Base-by-base conservation (phyloP, 2,329 filamentous ascomycete species). In the Pseudogymnoascus sp. region DNA sequence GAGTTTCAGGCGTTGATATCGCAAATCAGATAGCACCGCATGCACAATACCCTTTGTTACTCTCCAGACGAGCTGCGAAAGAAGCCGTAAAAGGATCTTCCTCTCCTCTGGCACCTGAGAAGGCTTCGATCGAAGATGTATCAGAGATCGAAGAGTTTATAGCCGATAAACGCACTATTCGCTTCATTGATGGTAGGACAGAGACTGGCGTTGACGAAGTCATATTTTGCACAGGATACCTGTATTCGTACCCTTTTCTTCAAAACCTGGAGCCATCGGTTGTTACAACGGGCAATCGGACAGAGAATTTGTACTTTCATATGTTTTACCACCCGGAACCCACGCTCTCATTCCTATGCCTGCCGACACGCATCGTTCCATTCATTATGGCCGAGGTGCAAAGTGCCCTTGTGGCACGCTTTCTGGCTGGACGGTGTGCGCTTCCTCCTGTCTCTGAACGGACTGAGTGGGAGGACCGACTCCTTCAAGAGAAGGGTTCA, bases 151-250 rank as follows among this genome's bases (percentile, higher is more conserved):
- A 80, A 6, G 85, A 75, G 71, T 89, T 80, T 67, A 74, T 80
- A 11, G 71, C 78, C 0, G 75, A 80, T 3, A 76, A 82, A 61
- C 81, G 85, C 66, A 86, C 82, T 2, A 81, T 95, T 1, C 78
- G 81, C 33, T 90, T 96, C 66, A 79, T 80, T 42, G 81, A 91
- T 69, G 88, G 88, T 1, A 79, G 79, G 0, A 71, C 87, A 8
- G 89, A 91, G 70, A 76, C 76, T 2, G 78, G 86, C 35, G 75
- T 97, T 63, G 93, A 97, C 70, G 82, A 85, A 1, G 77, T 97
- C 5, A 73, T 97, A 29, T 97, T 93, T 74, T 93, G 90, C 73
- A 97, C 93, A 0, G 93, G 93, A 0, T 97, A 96, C 70, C 83
- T 96, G 63, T 96, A 90, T 75, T 86, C 87, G 4, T 89, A 89